Base-by-base conservation (phyloP, 352 stramenopile species). In the Phytopythium ostracodes region DNA sequence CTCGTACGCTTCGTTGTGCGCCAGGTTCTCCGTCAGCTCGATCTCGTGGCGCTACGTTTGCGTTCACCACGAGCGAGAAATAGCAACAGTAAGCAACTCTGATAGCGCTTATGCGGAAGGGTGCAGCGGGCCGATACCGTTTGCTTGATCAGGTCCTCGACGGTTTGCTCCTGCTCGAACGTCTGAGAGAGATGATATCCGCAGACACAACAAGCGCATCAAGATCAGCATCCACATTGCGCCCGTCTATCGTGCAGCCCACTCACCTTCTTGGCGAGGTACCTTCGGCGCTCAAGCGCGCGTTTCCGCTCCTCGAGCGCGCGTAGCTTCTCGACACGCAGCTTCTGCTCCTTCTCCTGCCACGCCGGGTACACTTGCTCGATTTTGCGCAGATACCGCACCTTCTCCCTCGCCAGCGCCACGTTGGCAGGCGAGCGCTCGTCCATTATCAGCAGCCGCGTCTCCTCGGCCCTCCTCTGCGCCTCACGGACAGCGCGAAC, bases 121-220 rank as follows among this genome's bases (percentile, higher is more conserved):
- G 11, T 9, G 38, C 2, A 43, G 38, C 38, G 18, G 5, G 0
- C 11, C 53, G 35, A 4, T 62, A 95, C 84, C 63, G 81, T 89
- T 67, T 87, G 80, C 5, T 67, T 71, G 50, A 95, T 87, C 43
- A 92, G 65, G 56, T 85, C 73, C 29, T 87, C 77, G 1, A 93
- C 52, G 12, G 70, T 86, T 43, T 89, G 82, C 50, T 93, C 84
- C 31, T 88, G 91, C 44, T 94, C 81, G 69, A 93, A 94, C 11
- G 76, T 88, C 86, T 94, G 9, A 12, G 33, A 4, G 9, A 3
- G 42, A 25, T 10, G 17, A 4, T 4, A 17, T n/a, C 12, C 11
- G 18, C 12, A 35, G 6, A 35, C 15, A 53, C 20, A 4, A 5
- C 44, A 51, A 12, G 31, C 31, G 1, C 14, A 14, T 12, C 14